A percentile compares a stretch with the other conserved stretches of the same genome.
Conservation (phyloP, 2,329 filamentous ascomycete genomes). For the Nothophaeocryptopus gaeumannii region DNA sequence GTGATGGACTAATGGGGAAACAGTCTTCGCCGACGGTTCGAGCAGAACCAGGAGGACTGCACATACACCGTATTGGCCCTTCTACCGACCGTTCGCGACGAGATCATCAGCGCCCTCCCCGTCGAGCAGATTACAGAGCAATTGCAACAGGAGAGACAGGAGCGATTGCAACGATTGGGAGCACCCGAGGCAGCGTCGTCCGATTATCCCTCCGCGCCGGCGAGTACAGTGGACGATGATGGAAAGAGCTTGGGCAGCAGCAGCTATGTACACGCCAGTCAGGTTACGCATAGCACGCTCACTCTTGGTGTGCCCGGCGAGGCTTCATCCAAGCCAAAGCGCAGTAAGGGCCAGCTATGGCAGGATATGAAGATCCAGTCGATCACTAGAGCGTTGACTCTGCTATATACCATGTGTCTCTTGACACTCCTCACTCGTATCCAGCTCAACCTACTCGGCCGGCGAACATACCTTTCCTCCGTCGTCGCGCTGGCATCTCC, state of each 20-base stretch:
- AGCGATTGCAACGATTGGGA: slow-evolving; percentile 51
- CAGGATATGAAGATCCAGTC: slow-evolving; percentile 95
- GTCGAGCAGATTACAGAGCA: slow-evolving; percentile 92
- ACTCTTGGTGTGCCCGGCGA: slow-evolving; percentile 12
- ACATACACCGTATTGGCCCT: slow-evolving; percentile 97
- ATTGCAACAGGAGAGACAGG: slow-evolving; percentile 86
- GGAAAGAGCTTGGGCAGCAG: slow-evolving; percentile 74
- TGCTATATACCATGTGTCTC: slow-evolving; percentile 86
- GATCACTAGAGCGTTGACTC: slow-evolving; percentile 83
- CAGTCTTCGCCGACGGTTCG: slow-evolving; percentile 90
- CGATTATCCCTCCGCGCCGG: slow-evolving; percentile 56
- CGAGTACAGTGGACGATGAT: slow-evolving; percentile 80
- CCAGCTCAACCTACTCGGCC: slow-evolving; percentile 93
- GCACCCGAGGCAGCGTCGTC: slow-evolving; percentile 58
- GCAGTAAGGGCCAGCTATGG: slow-evolving; percentile 92
- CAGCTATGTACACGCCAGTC: slow-evolving; percentile 79
- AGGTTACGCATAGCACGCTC: slow-evolving; percentile 53
- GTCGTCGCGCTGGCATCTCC: slow-evolving; percentile 85
- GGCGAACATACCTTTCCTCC: slow-evolving; percentile 91
- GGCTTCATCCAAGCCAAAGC: slow-evolving; percentile 56
- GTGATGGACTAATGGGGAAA: slow-evolving; percentile 9
- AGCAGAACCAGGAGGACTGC: slow-evolving; percentile 98
- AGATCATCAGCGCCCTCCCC: slow-evolving; percentile 81
- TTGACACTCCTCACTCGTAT: slow-evolving; percentile 90
- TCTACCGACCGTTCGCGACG: slow-evolving; percentile 84